These are phyloP conservation scores for Phyllosticta capitalensis DNA, from an alignment of 2,329 filamentous ascomycete genomes.

Conservation along the genomic window DNA sequence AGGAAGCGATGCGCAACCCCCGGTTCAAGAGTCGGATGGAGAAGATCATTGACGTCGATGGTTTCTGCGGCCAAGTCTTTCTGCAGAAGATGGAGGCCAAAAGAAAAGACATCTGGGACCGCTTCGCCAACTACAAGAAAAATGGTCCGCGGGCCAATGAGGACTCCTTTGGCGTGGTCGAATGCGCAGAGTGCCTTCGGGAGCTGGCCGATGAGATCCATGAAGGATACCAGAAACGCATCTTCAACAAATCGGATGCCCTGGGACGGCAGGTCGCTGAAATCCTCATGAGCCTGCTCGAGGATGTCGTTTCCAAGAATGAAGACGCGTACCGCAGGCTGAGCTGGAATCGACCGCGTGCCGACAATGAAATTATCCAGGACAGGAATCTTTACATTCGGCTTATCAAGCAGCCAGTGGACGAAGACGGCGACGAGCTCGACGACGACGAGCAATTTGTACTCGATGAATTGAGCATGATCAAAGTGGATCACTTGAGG, in stretches of 20 bases:
- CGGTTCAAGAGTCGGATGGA: neutral
- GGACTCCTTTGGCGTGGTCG: constrained; percentile 19
- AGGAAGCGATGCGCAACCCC: neutral
- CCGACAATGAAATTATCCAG: neutral
- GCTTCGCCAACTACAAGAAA: constrained; percentile 24
- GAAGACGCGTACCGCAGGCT: constrained; percentile 23
- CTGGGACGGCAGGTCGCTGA: constrained; percentile 21
- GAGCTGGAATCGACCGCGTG: constrained; percentile 15
- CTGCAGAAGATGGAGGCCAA: neutral
- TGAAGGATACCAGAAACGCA: constrained; percentile 16
- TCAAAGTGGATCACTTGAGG: neutral
- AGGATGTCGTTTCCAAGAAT: constrained; percentile 24
- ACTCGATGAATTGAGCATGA: neutral
- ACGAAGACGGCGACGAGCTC: neutral
- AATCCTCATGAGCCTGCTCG: constrained; percentile 24
- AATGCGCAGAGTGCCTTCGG: constrained; percentile 18
- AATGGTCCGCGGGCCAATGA: constrained; percentile 17
- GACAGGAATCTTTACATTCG: constrained; percentile 3
- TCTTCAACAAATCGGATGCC: constrained; percentile 16
- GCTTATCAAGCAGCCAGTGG: neutral
- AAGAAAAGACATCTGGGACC: constrained; percentile 8
- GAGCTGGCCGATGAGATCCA: constrained; percentile 20
- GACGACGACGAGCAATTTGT: neutral
- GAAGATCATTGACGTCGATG: neutral
- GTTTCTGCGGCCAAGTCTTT: neutral